Base-by-base conservation (phyloP, 148 eudicot species). In the Chenopodium suecicum region DNA sequence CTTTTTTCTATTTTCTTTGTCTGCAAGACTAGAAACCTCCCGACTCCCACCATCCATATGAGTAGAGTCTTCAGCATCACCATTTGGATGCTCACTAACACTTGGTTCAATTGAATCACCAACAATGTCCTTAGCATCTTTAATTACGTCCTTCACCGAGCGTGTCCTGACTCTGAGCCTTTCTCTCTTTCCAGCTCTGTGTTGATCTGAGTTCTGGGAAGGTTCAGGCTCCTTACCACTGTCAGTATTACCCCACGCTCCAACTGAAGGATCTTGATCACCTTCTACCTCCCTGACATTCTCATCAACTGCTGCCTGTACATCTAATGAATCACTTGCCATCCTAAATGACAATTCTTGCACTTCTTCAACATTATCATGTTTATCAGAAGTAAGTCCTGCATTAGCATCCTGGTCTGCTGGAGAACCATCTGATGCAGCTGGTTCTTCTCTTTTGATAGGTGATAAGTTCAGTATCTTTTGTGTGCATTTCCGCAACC, bases 401-500 rank as follows among this genome's bases (percentile, higher is more conserved):
- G 77, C 78, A 79, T 70, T 63, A 70, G 47, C 89, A 82, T 77
- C 81, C 80, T 52, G 74, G 63, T 74, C 83, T 47, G 80, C 73
- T 6, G 22, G 80, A 25, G 88, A 64, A 29, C 84, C 58, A 58
- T 79, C 84, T 80, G 82, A 73, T 27, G 85, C 62, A 83, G 48
- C 84, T 60, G 76, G 82, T 74, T 93, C 94, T 63, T 75, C 83
- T 83, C 86, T 92, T 84, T 91, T 96, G 63, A 88, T 89, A 19
- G 99, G 95, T 34, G 99, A 96, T 50, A 92, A 83, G 50, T 83
- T 87, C 81, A 90, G 84, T 83, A 94, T 88, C 87, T 91, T 92
- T 23, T 97, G 85, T 14, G 98, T 89, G 81, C 98, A 96, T 86
- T 91, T 94, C 47, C 87, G 92, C 74, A 96, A 88, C 99, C 98